These are phyloP conservation scores for Arthrobotrys sinensis DNA, from an alignment of 2,329 filamentous ascomycete genomes.

Conservation along the genomic window DNA sequence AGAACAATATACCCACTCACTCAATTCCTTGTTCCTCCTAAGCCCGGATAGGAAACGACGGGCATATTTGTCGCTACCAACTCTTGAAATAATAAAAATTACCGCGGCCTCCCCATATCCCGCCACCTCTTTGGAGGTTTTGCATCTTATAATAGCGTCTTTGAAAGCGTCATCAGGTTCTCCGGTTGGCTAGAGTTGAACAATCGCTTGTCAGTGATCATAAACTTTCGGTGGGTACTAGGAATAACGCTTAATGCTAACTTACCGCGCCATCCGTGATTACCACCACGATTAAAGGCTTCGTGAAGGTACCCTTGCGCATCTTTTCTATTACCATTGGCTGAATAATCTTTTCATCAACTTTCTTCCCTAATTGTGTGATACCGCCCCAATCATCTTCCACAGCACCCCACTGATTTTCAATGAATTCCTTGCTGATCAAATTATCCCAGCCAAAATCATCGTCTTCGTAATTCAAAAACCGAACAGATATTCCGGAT, in stretches of 20 bases:
- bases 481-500: conserved; percentile 43
- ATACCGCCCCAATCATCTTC: conserved; percentile 3
- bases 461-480: conserved; percentile 33
- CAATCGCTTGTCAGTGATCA: neutral
- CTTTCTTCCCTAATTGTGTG: conserved; percentile 29
- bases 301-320: conserved; percentile 23
- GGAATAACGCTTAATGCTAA: neutral
- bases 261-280: conserved; percentile 52
- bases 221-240: neutral
- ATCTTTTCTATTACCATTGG: conserved; percentile 49
- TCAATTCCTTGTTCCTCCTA: conserved; percentile 15
- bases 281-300: conserved; percentile 41
- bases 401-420: neutral
- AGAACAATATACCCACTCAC: conserved; percentile 54
- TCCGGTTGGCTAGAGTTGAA: conserved; percentile 10
- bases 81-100: conserved; percentile 39
- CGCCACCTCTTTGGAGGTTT: conserved; percentile 9
- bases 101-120: conserved; percentile 43
- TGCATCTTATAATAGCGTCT: conserved; percentile 27
- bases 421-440: neutral
- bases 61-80: conserved; percentile 12
- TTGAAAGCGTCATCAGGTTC: conserved; percentile 24
- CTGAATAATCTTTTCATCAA: conserved; percentile 46
- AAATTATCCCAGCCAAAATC: conserved; percentile 21
- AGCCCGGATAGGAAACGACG: conserved; percentile 12